These are phyloP conservation scores for Diaporthe caulivora DNA, from an alignment of 2,329 filamentous ascomycete species.

Conservation along the genomic window DNA sequence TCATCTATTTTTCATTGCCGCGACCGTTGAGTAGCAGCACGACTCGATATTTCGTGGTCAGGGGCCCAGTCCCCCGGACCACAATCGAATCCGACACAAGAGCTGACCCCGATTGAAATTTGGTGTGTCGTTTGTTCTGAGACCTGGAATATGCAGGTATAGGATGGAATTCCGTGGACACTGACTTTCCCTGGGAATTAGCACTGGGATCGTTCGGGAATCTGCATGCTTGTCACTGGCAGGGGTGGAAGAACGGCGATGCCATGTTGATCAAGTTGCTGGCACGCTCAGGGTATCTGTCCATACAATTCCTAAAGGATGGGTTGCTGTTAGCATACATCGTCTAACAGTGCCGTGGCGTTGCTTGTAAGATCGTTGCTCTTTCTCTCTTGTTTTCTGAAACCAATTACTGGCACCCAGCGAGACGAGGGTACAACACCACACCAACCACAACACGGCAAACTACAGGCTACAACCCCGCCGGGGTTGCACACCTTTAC, in stretches of 20 bases:
- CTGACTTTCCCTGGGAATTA: too few species aligned
- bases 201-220: slow-evolving; percentile 35
- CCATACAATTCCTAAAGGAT: background rate
- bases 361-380: background rate
- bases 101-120: background rate
- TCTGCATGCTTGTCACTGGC: slow-evolving; percentile 32
- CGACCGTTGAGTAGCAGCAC: background rate
- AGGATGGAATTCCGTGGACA: too few species aligned
- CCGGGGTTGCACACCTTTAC: too few species aligned
- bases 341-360: too few species aligned
- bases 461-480: too few species aligned
- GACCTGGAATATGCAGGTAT: too few species aligned
- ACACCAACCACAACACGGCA: too few species aligned
- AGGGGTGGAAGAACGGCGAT: slow-evolving; percentile 37
- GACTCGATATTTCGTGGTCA: background rate
- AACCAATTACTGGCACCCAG: too few species aligned
- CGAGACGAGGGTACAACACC: too few species aligned
- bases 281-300: slow-evolving; percentile 40
- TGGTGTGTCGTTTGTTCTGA: too few species aligned
- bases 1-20: background rate
- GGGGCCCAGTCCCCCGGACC: slow-evolving; percentile 6
- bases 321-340: background rate
- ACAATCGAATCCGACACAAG: slow-evolving; percentile 23
- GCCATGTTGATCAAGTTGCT: slow-evolving; percentile 21
- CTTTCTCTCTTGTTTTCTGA: too few species aligned